These are phyloP conservation scores for Calonectria naviculata DNA, from an alignment of 2,329 filamentous ascomycete species.

Conservation along the genomic window DNA sequence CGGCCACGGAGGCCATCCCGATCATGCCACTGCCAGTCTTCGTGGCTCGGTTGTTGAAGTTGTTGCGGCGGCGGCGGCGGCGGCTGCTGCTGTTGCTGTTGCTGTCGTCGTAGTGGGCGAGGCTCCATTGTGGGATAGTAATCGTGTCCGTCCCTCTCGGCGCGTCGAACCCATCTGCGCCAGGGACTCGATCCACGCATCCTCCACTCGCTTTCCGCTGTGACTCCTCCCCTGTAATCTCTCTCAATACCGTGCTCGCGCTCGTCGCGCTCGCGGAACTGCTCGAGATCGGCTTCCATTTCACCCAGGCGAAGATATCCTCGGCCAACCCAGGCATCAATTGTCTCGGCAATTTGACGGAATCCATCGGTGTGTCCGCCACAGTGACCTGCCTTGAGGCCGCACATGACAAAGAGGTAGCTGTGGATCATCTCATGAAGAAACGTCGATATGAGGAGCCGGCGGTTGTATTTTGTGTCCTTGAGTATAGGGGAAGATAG, in stretches of 20 bases:
- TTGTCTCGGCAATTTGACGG: constrained; percentile 66
- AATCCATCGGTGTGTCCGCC: constrained; percentile 73
- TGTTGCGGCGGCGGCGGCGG: constrained; percentile 1
- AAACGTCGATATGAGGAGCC: constrained; percentile 72
- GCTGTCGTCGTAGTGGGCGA: constrained; percentile 16
- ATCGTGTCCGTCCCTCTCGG: constrained; percentile 20
- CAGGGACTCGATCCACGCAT: constrained; percentile 23
- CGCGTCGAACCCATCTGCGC: constrained; percentile 32
- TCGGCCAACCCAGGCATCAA: constrained; percentile 70
- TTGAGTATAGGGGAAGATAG: constrained; percentile 69
- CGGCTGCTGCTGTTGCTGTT: neutral
- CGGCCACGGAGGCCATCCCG: constrained; percentile 46
- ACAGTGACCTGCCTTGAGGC: constrained; percentile 63
- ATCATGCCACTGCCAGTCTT: constrained; percentile 49
- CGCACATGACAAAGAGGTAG: constrained; percentile 72
- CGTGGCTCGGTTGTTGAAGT: constrained; percentile 25
- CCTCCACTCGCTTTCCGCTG: constrained; percentile 27
- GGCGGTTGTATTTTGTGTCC: constrained; percentile 65
- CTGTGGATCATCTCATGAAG: constrained; percentile 76
- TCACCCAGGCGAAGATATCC: constrained; percentile 66
- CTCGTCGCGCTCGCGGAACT: constrained; percentile 54
- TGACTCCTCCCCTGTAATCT: constrained; percentile 17
- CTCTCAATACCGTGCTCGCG: constrained; percentile 34
- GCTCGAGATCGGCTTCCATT: constrained; percentile 70
- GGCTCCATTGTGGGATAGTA: constrained; percentile 30